These are phyloP conservation scores for Leccinum disarticulatum DNA, from an alignment of 768 basidiomycete species.

Conservation along the genomic window DNA sequence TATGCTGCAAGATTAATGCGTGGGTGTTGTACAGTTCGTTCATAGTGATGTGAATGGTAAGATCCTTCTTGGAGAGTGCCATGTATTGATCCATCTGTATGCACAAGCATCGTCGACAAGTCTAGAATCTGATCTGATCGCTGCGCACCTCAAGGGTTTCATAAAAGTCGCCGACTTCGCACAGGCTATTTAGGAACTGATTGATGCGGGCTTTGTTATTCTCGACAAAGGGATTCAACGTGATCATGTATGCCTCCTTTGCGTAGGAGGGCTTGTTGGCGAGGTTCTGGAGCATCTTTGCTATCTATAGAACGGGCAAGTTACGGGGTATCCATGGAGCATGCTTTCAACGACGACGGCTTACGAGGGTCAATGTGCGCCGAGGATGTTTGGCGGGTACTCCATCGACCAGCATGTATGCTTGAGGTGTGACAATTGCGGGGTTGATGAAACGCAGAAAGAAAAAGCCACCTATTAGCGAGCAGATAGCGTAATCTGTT, in stretches of 20 bases:
- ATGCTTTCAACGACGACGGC: constrained; percentile 14
- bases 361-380: constrained; percentile 86
- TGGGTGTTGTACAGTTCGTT: constrained; percentile 99
- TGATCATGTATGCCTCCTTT: constrained; percentile 98
- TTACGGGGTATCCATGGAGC: background rate
- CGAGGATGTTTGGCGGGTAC: constrained; percentile 98
- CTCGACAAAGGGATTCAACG: constrained; percentile 97
- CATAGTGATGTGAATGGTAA: constrained; percentile 96
- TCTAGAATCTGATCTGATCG: background rate
- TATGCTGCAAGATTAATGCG: constrained; percentile 90
- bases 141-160: constrained; percentile 88
- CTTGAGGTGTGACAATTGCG: constrained; percentile 97
- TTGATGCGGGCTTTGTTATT: constrained; percentile 98
- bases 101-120: background rate
- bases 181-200: constrained; percentile 92
- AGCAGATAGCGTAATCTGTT: constrained; percentile 97
- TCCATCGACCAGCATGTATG: constrained; percentile 98
- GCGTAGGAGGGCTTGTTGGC: constrained; percentile 98
- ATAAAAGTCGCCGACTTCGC: constrained; percentile 99
- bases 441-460: constrained; percentile 99
- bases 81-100: constrained; percentile 98
- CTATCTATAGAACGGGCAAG: constrained; percentile 59
- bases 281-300: constrained; percentile 99
- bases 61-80: constrained; percentile 98
- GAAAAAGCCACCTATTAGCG: constrained; percentile 98